Conservation (phyloP, 2,329 filamentous ascomycete species). For the Paramyrothecium sp. region DNA sequence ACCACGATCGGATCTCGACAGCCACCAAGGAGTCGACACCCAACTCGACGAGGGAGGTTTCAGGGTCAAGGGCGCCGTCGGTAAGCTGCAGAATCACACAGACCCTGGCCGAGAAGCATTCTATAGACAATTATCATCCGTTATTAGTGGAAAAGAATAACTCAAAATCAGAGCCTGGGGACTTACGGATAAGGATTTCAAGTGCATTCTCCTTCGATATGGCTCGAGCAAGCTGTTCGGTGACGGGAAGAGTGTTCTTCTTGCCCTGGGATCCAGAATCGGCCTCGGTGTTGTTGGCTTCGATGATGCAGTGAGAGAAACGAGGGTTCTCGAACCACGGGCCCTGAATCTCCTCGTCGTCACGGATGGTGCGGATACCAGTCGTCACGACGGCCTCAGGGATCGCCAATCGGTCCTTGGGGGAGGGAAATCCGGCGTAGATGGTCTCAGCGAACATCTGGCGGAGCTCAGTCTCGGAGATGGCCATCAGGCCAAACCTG, state of each 20-base stretch:
- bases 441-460: background rate
- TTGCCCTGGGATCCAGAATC: background rate
- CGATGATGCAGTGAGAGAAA: slow-evolving; percentile 2
- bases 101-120: background rate
- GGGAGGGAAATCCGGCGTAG: background rate
- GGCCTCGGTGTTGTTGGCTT: background rate
- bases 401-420: background rate
- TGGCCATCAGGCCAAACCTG: background rate
- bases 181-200: background rate
- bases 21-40: slow-evolving; percentile 29
- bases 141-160: background rate
- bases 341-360: background rate
- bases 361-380: background rate
- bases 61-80: background rate
- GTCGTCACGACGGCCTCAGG: background rate
- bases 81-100: background rate
- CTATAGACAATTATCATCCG: background rate
- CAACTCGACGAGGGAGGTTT: slow-evolving; percentile 10
- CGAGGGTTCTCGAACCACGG: background rate
- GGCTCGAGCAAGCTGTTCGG: background rate
- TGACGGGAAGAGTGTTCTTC: slow-evolving; percentile 1
- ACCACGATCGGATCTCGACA: slow-evolving; percentile 46
- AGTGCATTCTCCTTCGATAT: background rate
- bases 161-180: too few relatives aligned
- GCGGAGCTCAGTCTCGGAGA: background rate